Evolutionary conservation across 257 asterid genomes (phyloP).

Genomic region (Rhazya stricta): DNA sequence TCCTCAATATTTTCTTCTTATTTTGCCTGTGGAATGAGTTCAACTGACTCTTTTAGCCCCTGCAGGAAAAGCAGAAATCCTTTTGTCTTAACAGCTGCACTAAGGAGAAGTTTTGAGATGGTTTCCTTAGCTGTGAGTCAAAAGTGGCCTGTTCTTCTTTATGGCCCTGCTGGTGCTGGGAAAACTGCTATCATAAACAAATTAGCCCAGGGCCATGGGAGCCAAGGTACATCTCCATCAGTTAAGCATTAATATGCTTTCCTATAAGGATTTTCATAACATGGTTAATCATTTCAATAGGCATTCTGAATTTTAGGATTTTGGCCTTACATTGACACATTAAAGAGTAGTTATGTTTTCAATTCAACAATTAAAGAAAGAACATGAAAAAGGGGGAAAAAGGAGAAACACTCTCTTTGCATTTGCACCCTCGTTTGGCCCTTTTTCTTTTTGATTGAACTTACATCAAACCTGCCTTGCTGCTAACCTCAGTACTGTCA

Average conservation of each 20-base stretch:
- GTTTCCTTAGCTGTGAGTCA: conserved; percentile 75
- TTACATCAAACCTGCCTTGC: neutral
- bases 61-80: conserved; percentile 54
- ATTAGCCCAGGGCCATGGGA: conserved; percentile 56
- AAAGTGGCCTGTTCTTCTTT: conserved; percentile 93
- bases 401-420: neutral
- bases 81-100: conserved; percentile 59
- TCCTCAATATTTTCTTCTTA: neutral
- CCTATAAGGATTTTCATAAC: neutral
- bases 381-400: neutral
- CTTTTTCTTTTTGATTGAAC: neutral
- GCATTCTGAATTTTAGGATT: neutral
- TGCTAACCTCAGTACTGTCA: conserved; percentile 44
- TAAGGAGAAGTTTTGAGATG: conserved; percentile 71
- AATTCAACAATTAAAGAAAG: neutral
- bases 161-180: conserved; percentile 92
- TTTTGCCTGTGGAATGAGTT: neutral
- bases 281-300: neutral
- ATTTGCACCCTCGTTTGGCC: neutral
- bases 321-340: neutral
- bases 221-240: conserved; percentile 44
- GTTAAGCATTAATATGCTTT: neutral
- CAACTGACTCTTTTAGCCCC: conserved; percentile 10
- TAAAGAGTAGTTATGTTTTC: neutral
- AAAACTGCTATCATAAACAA: conserved; percentile 69